Percentiles rank a stretch among this genome's conserved stretches.
These are phyloP conservation scores for Madurella fahalii DNA, from an alignment of 2,329 filamentous ascomycete genomes.

Conservation along the genomic window DNA sequence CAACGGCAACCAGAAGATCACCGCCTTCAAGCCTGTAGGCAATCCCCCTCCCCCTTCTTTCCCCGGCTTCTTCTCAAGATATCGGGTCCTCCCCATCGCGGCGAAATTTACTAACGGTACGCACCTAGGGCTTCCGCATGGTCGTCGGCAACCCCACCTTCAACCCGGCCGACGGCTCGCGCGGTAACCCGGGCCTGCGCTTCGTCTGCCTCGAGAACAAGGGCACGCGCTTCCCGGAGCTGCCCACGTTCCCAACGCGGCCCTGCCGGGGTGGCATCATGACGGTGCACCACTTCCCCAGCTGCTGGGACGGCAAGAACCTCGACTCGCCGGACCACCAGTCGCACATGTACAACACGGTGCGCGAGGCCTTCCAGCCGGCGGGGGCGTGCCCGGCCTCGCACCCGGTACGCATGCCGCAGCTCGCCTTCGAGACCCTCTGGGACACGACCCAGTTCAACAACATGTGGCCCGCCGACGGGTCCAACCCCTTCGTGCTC, in stretches of 20 bases:
- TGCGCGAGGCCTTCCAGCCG: constrained; percentile 26
- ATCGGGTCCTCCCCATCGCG: too few relatives aligned
- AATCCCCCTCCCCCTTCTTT: neutral
- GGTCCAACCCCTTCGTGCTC: constrained; percentile 29
- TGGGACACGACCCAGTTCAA: constrained; percentile 40
- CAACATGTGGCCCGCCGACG: constrained; percentile 36
- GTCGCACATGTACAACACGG: constrained; percentile 31
- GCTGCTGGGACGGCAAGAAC: constrained; percentile 44
- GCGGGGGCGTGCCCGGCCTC: constrained; percentile 27
- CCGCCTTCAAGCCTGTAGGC: constrained; percentile 38
- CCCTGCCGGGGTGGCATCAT: constrained; percentile 40
- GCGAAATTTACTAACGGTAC: neutral
- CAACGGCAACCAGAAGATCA: constrained; percentile 36
- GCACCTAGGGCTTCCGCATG: constrained; percentile 41
- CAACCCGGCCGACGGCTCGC: constrained; percentile 26
- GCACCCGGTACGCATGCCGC: constrained; percentile 31
- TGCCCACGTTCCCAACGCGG: constrained; percentile 37
- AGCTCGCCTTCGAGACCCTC: constrained; percentile 42
- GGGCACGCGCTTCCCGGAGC: constrained; percentile 39
- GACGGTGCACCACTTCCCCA: constrained; percentile 40
- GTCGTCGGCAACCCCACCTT: constrained; percentile 35
- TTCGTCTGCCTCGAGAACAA: constrained; percentile 41
- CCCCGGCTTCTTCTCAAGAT: too few relatives aligned
- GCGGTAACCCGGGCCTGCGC: constrained; percentile 36
- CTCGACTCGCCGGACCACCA: constrained; percentile 50